phyloP scores from a whole-genome alignment of 2,329 filamentous ascomycete genomes.

The Monosporascus sp. region DNA sequence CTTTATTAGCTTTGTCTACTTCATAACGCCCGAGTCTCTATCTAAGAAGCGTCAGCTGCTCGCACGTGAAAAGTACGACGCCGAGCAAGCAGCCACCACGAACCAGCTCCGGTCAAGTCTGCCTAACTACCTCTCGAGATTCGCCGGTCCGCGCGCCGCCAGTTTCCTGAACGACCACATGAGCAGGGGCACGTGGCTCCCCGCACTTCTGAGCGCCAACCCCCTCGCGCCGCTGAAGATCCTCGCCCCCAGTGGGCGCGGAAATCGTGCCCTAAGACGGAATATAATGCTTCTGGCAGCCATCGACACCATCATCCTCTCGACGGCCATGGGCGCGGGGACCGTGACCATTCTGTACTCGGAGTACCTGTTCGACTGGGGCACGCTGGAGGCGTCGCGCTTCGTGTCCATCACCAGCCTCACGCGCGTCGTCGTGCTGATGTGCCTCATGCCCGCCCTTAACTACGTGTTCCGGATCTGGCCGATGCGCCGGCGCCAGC shows the following conservation, averaged over 20 bases:
- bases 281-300: conserved; percentile 79
- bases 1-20: conserved; percentile 66
- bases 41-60: conserved; percentile 63
- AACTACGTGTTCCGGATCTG: conserved; percentile 67
- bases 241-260: conserved; percentile 65
- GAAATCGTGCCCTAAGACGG: conserved; percentile 58
- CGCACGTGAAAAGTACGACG: conserved; percentile 63
- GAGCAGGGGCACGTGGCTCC: conserved; percentile 22
- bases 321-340: conserved; percentile 73
- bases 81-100: conserved; percentile 36
- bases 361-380: conserved; percentile 76
- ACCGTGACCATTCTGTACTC: conserved; percentile 82
- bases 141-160: conserved; percentile 14
- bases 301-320: conserved; percentile 77
- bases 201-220: conserved; percentile 47
- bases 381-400: conserved; percentile 69
- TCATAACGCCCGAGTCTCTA: conserved; percentile 79
- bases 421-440: conserved; percentile 68
- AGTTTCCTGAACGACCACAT: conserved; percentile 15
- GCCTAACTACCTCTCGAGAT: conserved; percentile 8
- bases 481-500: conserved; percentile 37
- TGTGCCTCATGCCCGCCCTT: conserved; percentile 68
- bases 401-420: conserved; percentile 78
- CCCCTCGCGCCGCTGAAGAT: conserved; percentile 73
- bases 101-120: conserved; percentile 17